phyloP scores from a whole-genome alignment of 805 yeast species.

The Lachancea cidri region DNA sequence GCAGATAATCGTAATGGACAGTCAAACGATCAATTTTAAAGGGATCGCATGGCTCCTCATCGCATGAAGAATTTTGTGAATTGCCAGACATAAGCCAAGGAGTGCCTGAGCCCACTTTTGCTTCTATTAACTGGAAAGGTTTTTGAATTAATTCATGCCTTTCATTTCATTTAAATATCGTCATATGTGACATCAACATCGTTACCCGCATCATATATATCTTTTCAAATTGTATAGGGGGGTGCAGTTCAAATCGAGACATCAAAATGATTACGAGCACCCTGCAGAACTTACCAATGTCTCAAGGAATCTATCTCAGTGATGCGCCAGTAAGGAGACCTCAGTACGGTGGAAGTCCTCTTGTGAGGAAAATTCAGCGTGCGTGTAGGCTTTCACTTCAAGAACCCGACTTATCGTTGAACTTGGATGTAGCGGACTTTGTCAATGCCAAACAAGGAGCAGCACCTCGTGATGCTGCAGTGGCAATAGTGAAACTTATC shows the following conservation, averaged over 20 bases:
- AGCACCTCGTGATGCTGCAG: conserved; percentile 88
- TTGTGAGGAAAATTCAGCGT: conserved; percentile 49
- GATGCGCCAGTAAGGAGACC: conserved; percentile 33
- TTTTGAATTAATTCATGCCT: too few relatives aligned
- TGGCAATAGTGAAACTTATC: conserved; percentile 74
- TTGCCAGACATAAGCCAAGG: not conserved
- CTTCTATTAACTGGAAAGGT: too few relatives aligned
- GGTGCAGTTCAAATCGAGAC: not conserved
- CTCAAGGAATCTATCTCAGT: conserved; percentile 30
- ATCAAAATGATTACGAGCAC: not conserved
- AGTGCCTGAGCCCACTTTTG: too few relatives aligned
- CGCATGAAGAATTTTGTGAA: not conserved
- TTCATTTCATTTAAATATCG: too few relatives aligned
- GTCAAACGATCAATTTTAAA: conserved; percentile 55
- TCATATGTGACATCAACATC: not conserved
- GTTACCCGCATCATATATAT: not conserved
- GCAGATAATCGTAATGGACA: conserved; percentile 57
- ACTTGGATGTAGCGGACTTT: conserved; percentile 88
- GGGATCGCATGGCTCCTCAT: conserved; percentile 41
- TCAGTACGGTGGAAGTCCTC: conserved; percentile 28
- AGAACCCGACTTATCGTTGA: conserved; percentile 86
- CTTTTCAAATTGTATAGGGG: not conserved
- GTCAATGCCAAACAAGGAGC: conserved; percentile 90
- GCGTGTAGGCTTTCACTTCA: conserved; percentile 79
- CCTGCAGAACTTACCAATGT: conserved; percentile 3